Conservation (phyloP, 2,329 filamentous ascomycete species). For the Penicillium sp. region DNA sequence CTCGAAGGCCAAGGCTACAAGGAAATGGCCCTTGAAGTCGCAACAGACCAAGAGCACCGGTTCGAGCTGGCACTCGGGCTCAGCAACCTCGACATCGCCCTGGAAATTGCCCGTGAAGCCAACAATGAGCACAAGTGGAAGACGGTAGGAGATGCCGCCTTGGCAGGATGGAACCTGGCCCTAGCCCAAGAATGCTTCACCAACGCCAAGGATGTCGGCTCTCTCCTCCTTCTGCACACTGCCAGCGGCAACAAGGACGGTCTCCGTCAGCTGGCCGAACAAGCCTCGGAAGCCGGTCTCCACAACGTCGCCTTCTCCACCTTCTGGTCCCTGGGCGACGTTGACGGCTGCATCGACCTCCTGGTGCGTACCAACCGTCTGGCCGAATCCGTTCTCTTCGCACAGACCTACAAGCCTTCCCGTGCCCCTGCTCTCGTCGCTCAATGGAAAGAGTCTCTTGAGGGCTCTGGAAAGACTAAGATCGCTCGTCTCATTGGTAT, state of each 20-base stretch:
- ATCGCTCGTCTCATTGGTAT: constrained; percentile 74
- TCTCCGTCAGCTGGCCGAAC: constrained; percentile 59
- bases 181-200: constrained; percentile 89
- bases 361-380: constrained; percentile 68
- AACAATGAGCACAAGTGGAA: constrained; percentile 98
- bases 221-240: constrained; percentile 76
- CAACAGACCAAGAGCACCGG: constrained; percentile 89
- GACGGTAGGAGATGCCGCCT: constrained; percentile 83
- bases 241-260: constrained; percentile 72
- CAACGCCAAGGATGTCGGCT: constrained; percentile 81
- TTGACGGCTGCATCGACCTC: constrained; percentile 70
- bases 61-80: constrained; percentile 83
- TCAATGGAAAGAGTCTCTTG: constrained; percentile 73
- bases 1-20: constrained; percentile 95
- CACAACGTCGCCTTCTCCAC: constrained; percentile 92
- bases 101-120: constrained; percentile 71
- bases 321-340: constrained; percentile 76
- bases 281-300: constrained; percentile 66
- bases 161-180: constrained; percentile 74
- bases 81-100: constrained; percentile 72
- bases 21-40: constrained; percentile 85
- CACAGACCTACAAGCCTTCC: constrained; percentile 91
- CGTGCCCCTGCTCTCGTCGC: constrained; percentile 58
- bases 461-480: constrained; percentile 75
- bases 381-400: constrained; percentile 81